Evolutionary conservation across 2,329 filamentous ascomycete species (phyloP).

Genomic region (Rutstroemia sp.): DNA sequence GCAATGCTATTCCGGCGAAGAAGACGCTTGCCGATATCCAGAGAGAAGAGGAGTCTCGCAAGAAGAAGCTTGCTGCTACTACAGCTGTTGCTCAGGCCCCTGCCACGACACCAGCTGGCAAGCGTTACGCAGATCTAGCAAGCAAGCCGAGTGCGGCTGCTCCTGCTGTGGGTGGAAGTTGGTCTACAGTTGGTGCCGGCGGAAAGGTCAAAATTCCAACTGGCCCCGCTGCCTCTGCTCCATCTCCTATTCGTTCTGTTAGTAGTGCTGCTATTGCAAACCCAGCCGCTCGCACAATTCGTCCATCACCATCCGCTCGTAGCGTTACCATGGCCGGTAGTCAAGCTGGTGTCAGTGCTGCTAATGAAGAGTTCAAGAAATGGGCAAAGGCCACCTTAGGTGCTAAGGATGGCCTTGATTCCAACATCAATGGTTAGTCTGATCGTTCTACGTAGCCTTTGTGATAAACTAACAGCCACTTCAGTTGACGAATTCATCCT

Average conservation of each 20-base stretch:
- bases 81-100: conserved; percentile 36
- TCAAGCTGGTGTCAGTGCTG: conserved; percentile 33
- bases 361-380: conserved; percentile 88
- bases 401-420: conserved; percentile 54
- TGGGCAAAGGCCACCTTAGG: conserved; percentile 78
- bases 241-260: conserved; percentile 34
- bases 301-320: conserved; percentile 45
- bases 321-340: conserved; percentile 38
- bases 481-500: conserved; percentile 64
- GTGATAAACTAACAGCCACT: conserved; percentile 29
- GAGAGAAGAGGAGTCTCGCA: conserved; percentile 86
- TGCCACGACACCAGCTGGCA: conserved; percentile 47
- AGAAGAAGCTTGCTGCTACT: conserved; percentile 54
- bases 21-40: conserved; percentile 96
- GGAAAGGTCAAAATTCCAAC: conserved; percentile 80
- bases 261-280: conserved; percentile 21
- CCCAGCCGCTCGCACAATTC: conserved; percentile 33
- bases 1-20: conserved; percentile 41
- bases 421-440: conserved; percentile 56
- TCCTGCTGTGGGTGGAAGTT: conserved; percentile 52
- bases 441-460: not conserved
- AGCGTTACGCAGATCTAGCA: conserved; percentile 92
- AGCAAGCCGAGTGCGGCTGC: conserved; percentile 55
- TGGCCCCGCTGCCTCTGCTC: conserved; percentile 42
- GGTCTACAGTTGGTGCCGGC: conserved; percentile 91